Conservation (phyloP, 805 yeast genomes). For the Kurtzmaniella fragi region DNA sequence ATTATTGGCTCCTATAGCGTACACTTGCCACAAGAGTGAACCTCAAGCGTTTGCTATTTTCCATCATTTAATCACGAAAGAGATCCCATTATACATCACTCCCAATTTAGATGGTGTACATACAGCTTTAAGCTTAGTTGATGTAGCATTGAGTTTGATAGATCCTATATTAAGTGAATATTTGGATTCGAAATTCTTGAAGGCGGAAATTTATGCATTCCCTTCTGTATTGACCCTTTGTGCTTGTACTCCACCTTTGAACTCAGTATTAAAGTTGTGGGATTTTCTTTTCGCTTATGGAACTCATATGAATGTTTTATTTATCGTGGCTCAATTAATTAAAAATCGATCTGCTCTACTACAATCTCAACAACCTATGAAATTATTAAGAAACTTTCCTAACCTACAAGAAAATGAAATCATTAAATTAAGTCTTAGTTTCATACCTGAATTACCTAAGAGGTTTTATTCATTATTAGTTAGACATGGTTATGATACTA, state of each 20-base stretch:
- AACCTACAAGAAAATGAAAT: conserved; percentile 65
- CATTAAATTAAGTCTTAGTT: conserved; percentile 73
- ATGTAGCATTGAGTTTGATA: conserved; percentile 60
- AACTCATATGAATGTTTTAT: conserved; percentile 77
- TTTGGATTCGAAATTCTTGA: conserved; percentile 58
- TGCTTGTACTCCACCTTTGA: conserved; percentile 83
- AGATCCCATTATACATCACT: conserved; percentile 73
- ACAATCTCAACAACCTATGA: conserved; percentile 64
- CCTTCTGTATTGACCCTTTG: conserved; percentile 78
- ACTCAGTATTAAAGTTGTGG: conserved; percentile 76
- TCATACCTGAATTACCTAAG: conserved; percentile 69
- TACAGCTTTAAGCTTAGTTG: conserved; percentile 71
- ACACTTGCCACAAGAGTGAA: conserved; percentile 64
- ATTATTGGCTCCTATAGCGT: conserved; percentile 76
- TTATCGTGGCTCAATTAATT: conserved; percentile 78
- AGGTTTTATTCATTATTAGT: conserved; percentile 57
- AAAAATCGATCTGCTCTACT: conserved; percentile 62
- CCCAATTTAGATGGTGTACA: conserved; percentile 79
- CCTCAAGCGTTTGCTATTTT: conserved; percentile 80
- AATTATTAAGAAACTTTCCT: conserved; percentile 68
- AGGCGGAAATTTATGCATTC: conserved; percentile 84
- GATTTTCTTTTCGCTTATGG: conserved; percentile 91
- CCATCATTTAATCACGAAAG: conserved; percentile 52
- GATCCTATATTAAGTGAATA: conserved; percentile 65
- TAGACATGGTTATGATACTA: conserved; percentile 57